Percentiles rank a stretch among this genome's conserved stretches.
Evolutionary conservation across 306 rosid genomes (phyloP).

Genomic region (Boehmeria nivea): DNA sequence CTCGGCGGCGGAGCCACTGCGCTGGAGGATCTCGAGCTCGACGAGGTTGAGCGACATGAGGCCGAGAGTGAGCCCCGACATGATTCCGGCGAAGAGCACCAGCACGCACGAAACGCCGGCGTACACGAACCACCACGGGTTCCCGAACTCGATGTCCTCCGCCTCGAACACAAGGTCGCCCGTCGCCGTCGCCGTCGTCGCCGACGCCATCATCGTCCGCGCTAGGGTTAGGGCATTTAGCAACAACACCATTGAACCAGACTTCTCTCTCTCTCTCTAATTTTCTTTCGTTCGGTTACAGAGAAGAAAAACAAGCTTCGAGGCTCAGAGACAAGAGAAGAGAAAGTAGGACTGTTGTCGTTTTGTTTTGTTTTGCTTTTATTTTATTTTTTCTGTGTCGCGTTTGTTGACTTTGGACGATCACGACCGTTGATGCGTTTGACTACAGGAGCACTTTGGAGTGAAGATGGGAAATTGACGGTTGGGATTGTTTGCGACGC

Average conservation of each 20-base stretch:
- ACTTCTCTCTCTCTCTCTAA: background rate
- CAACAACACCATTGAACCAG: slow-evolving; percentile 12
- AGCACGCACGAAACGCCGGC: slow-evolving; percentile 55
- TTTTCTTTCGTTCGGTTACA: background rate
- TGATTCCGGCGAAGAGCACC: slow-evolving; percentile 80
- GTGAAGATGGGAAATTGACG: too few relatives aligned
- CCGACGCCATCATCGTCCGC: slow-evolving; percentile 10
- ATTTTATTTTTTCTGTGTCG: too few relatives aligned
- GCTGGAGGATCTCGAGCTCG: slow-evolving; percentile 82
- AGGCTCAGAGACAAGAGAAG: background rate
- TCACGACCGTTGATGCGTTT: too few relatives aligned
- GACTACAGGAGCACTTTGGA: too few relatives aligned
- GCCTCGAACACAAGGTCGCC: slow-evolving; percentile 32
- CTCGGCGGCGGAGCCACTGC: slow-evolving; percentile 54
- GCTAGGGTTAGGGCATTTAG: slow-evolving; percentile 9
- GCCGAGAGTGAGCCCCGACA: slow-evolving; percentile 91
- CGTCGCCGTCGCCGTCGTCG: slow-evolving; percentile 8
- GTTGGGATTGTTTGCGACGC: too few relatives aligned
- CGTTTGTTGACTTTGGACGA: background rate
- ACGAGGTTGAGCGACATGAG: slow-evolving; percentile 71
- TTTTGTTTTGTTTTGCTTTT: too few relatives aligned
- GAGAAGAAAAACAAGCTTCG: background rate
- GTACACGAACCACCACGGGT: slow-evolving; percentile 60
- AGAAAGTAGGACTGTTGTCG: background rate
- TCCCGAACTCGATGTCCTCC: slow-evolving; percentile 57